A percentile compares a stretch with the other conserved stretches of the same genome.
phyloP scores from a whole-genome alignment of 2,329 filamentous ascomycete species.

The Fusarium udum region DNA sequence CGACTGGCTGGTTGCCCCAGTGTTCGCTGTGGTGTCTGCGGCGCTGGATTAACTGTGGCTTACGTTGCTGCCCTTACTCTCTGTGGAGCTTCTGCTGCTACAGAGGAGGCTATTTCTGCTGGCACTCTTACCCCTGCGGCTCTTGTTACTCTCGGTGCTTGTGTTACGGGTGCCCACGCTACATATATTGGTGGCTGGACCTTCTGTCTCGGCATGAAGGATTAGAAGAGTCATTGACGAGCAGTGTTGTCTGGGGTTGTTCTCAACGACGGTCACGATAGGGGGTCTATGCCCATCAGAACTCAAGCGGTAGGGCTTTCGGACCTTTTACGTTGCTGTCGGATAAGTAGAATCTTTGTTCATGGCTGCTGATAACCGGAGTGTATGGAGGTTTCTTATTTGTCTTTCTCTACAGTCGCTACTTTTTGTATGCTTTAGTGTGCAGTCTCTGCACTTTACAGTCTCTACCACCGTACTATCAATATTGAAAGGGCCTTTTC shows the following conservation, averaged over 20 bases:
- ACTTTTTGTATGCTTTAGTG: background rate
- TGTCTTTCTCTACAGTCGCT: background rate
- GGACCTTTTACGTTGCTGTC: background rate
- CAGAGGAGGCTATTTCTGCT: background rate
- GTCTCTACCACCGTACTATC: background rate
- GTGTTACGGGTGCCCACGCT: background rate
- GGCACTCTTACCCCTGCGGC: background rate
- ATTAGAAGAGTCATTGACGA: background rate
- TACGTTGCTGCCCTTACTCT: background rate
- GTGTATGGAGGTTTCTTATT: too few species aligned
- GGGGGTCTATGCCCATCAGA: too few species aligned
- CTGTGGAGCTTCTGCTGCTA: background rate
- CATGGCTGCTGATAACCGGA: background rate
- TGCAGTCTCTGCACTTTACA: background rate
- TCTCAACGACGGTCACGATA: background rate
- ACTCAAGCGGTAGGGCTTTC: background rate
- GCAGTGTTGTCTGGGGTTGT: too few species aligned
- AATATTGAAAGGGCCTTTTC: background rate
- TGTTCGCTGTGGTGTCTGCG: constrained; percentile 1
- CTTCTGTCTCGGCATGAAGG: background rate
- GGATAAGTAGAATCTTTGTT: background rate
- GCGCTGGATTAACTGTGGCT: background rate
- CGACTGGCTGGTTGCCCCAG: background rate
- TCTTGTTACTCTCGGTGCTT: background rate
- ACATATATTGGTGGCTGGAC: background rate